Conservation (phyloP, 441 rosid species). For the Populus tomentosa region DNA sequence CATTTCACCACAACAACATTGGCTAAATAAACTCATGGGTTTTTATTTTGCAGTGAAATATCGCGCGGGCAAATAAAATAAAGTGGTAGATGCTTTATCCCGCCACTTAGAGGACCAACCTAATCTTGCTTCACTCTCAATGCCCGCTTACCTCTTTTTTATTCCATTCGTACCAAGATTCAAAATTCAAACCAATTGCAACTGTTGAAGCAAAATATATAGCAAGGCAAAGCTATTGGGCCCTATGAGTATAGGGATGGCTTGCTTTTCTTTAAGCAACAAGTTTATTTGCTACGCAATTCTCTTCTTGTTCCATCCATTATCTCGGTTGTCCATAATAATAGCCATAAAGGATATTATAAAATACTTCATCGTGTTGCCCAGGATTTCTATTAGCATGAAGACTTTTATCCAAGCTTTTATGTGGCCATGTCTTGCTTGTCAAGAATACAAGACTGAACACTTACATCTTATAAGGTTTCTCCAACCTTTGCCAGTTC, state of each 20-base stretch:
- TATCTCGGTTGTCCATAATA: rapidly evolving
- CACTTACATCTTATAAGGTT: background rate
- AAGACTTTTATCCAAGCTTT: background rate
- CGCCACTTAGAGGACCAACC: background rate
- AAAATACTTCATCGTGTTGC: background rate
- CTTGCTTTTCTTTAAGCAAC: rapidly evolving
- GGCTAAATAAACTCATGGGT: background rate
- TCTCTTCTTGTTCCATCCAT: rapidly evolving
- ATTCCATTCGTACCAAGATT: background rate
- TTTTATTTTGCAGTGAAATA: background rate
- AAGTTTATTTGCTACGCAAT: background rate
- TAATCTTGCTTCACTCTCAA: background rate
- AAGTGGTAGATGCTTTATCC: rapidly evolving
- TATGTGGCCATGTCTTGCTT: rapidly evolving
- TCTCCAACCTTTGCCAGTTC: background rate
- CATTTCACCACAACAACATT: background rate
- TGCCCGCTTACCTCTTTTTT: rapidly evolving
- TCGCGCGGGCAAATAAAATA: background rate
- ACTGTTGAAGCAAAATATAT: background rate
- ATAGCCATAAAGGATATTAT: background rate
- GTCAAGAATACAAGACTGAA: background rate
- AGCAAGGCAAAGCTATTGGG: rapidly evolving
- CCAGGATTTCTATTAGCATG: background rate
- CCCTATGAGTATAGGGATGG: background rate
- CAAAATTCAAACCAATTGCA: rapidly evolving